Percentiles rank a stretch among this genome's conserved stretches.
Evolutionary conservation across 192 early-diverging fungal genomes (phyloP).

Genomic region (Allomyces macrogynus): DNA sequence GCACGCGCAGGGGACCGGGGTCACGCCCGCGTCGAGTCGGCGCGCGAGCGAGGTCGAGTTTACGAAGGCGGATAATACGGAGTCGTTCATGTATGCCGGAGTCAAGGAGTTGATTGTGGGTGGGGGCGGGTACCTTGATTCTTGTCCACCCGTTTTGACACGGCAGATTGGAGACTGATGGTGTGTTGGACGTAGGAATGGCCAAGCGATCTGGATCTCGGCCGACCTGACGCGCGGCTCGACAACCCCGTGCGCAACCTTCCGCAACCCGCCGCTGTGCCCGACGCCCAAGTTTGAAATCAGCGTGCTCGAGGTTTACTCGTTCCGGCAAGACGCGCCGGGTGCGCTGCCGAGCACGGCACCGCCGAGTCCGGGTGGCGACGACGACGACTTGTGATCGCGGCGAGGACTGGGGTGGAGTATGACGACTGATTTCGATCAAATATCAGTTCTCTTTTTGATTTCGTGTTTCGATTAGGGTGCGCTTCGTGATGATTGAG

Average conservation of each 20-base stretch:
- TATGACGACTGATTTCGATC: too few species aligned
- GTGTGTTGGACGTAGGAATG: not conserved
- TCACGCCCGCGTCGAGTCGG: not conserved
- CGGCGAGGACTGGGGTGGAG: too few species aligned
- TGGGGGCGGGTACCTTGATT: not conserved
- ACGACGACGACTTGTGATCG: too few species aligned
- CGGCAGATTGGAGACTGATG: too few species aligned
- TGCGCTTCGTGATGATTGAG: too few species aligned
- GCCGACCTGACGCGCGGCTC: not conserved
- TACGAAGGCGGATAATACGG: not conserved
- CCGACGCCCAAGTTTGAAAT: not conserved
- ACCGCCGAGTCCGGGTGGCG: too few species aligned
- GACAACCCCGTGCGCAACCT: not conserved
- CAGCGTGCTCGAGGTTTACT: not conserved
- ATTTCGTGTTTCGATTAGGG: too few species aligned
- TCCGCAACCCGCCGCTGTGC: not conserved
- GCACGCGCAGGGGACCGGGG: not conserved
- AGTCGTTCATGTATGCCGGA: not conserved
- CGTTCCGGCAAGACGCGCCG: not conserved
- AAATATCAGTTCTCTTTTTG: too few species aligned
- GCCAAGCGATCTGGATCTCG: not conserved
- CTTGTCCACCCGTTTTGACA: too few species aligned
- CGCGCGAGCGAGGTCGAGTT: not conserved
- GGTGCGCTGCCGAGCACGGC: too few species aligned
- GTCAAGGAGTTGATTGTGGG: not conserved